Evolutionary conservation across 441 rosid genomes (phyloP).

Genomic region (Theobroma grandiflorum): DNA sequence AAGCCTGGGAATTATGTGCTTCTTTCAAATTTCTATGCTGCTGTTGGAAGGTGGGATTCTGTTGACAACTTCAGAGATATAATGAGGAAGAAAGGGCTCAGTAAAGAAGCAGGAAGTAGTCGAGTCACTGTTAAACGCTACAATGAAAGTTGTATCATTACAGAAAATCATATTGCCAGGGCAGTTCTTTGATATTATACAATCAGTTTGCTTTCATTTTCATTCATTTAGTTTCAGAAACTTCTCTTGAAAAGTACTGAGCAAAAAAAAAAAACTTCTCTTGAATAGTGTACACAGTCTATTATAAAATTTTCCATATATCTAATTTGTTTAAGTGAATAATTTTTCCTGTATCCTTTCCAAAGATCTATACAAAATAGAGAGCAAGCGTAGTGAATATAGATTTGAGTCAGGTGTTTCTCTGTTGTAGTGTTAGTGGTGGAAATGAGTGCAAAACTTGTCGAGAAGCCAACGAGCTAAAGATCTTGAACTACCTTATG

Average conservation of each 20-base stretch:
- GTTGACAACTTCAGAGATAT: slow-evolving; percentile 58
- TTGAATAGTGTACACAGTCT: no score
- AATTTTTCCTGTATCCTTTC: neutral
- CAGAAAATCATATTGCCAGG: no score
- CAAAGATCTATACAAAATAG: neutral
- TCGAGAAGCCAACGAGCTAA: no score
- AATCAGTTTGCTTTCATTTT: neutral
- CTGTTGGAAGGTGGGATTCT: slow-evolving; percentile 62
- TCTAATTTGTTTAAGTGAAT: neutral
- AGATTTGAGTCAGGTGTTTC: neutral
- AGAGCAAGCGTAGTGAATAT: neutral
- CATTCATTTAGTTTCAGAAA: no score
- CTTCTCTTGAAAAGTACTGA: no score
- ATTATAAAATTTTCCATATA: neutral
- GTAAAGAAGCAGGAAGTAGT: slow-evolving; percentile 71
- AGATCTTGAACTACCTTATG: no score
- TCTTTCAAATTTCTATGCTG: slow-evolving; percentile 71
- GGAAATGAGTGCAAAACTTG: no score
- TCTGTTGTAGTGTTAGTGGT: neutral
- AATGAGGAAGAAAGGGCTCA: slow-evolving; percentile 54
- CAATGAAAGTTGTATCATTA: neutral
- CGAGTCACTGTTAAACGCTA: slow-evolving; percentile 35
- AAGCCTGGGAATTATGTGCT: slow-evolving; percentile 51
- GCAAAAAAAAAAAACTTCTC: no score
- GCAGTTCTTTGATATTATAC: no score